A percentile compares a stretch with the other conserved stretches of the same genome.
Conservation (phyloP, 2,329 filamentous ascomycete species). For the Arthroderma uncinatum region DNA sequence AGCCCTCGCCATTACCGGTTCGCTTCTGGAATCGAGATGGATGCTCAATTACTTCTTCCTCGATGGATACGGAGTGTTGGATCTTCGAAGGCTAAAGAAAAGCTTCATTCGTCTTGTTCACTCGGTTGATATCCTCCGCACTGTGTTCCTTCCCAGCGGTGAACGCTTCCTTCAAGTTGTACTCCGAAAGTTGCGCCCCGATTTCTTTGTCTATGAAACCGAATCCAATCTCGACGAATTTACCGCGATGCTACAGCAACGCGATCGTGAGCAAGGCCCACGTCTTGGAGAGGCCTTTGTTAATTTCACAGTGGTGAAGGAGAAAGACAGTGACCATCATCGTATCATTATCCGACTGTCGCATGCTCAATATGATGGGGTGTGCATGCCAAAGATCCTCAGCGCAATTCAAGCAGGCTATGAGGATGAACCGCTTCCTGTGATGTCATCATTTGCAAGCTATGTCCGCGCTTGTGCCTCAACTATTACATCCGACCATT, state of each 20-base stretch:
- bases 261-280: conserved; percentile 47
- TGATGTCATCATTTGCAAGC: conserved; percentile 36
- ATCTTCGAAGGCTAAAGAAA: conserved; percentile 37
- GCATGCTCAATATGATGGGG: conserved; percentile 59
- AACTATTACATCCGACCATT: conserved; percentile 36
- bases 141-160: conserved; percentile 49
- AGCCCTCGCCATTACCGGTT: conserved; percentile 47
- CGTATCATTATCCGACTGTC: conserved; percentile 46
- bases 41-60: conserved; percentile 55
- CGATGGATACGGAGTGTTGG: conserved; percentile 38
- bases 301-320: conserved; percentile 45
- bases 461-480: conserved; percentile 35
- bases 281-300: conserved; percentile 50
- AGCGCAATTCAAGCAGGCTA: conserved; percentile 49
- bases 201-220: conserved; percentile 42
- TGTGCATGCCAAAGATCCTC: conserved; percentile 53
- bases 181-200: conserved; percentile 42
- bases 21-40: conserved; percentile 45
- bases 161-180: conserved; percentile 47
- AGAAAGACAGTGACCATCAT: conserved; percentile 27
- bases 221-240: conserved; percentile 44
- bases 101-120: conserved; percentile 43
- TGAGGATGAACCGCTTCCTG: conserved; percentile 27
- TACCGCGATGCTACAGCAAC: conserved; percentile 42
- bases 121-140: conserved; percentile 54